Evolutionary conservation across 345 rosid species (phyloP), one percentile per base, ranked within the genome.

Genomic region (Camelina hispida): DNA sequence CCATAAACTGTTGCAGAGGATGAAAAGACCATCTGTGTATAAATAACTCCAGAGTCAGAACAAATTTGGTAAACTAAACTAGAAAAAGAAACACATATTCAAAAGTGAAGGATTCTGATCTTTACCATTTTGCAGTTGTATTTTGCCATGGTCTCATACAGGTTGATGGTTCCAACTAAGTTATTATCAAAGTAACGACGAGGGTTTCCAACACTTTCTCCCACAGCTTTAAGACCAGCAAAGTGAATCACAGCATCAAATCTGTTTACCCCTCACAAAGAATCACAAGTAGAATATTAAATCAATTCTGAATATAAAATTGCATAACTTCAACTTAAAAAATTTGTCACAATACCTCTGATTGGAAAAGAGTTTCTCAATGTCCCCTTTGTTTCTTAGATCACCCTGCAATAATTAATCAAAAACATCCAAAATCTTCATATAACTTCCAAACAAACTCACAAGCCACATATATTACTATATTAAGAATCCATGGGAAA

Each of bases 1-100:
- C 97, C 96, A 80, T 92, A 95, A 46, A 92, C 97, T 58, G 99
- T 95, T 30, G 99, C 90, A 22, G 97, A 92, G 54, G 99, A 95
- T n/a, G 99, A 95, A 80, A 95, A 95, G 42, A 90, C 97, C 90
- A 92, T 84, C 97, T 92, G 60, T 92, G 60, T 18, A 38, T 62
- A 47, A 7, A 53, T n/a, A 0, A 23, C 17, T 37, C 12, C 1
- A 69, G 9, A 22, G 17, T 57, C 44, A 77, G 6, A 58, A 72
- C 17, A 55, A 28, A 22, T 4, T 60, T 47, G 16, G 14, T 12
- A 73, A 56, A 56, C 74, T 17, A 56, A 35, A 44, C 20, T n/a
- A 55, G 38, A 25, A 54, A 11, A 59, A 58, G 9, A 68, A 63
- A 54, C 7, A 4, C 4, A 59, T 22, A 2, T 34, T 43, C 37